Percentiles rank a stretch among this genome's conserved stretches.
phyloP scores from a whole-genome alignment of 495 filamentous ascomycete genomes.

The Penicillium macrosclerotiorum region DNA sequence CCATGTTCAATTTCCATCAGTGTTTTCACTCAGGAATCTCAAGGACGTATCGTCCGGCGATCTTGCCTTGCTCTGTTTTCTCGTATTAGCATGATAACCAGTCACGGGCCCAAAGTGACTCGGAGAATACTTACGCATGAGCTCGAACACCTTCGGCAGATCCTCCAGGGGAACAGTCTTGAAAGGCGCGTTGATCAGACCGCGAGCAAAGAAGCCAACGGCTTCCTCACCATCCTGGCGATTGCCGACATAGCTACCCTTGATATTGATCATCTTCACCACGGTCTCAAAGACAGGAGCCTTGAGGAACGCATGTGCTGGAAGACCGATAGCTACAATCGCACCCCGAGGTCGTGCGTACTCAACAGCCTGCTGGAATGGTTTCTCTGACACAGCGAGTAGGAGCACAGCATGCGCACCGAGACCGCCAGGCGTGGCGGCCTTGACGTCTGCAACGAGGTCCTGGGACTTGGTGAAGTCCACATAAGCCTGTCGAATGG shows the following conservation, averaged over 20 bases:
- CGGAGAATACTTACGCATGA: conserved; percentile 67
- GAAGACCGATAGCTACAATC: conserved; percentile 83
- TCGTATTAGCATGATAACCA: conserved; percentile 10
- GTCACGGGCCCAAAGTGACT: too few relatives aligned
- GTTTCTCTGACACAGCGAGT: conserved; percentile 81
- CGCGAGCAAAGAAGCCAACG: conserved; percentile 80
- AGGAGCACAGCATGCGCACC: conserved; percentile 88
- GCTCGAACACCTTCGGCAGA: conserved; percentile 70
- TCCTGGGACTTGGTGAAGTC: conserved; percentile 74
- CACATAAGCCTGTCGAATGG: conserved; percentile 54
- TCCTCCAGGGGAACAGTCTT: conserved; percentile 78
- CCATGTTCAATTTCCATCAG: too few relatives aligned
- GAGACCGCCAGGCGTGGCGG: conserved; percentile 69
- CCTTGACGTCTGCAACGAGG: conserved; percentile 79
- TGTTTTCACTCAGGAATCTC: conserved; percentile 56
- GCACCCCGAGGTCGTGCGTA: conserved; percentile 78
- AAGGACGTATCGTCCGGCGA: conserved; percentile 86
- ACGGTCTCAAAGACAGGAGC: conserved; percentile 87
- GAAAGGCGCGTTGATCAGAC: conserved; percentile 81
- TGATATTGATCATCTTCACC: conserved; percentile 85
- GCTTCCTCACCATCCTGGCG: conserved; percentile 81
- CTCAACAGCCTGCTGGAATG: conserved; percentile 88
- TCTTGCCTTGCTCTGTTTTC: conserved; percentile 59
- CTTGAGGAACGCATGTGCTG: conserved; percentile 70
- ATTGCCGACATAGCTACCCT: conserved; percentile 90